phyloP scores from a whole-genome alignment of 768 basidiomycete species.

The Candolleomyces efflorescens region DNA sequence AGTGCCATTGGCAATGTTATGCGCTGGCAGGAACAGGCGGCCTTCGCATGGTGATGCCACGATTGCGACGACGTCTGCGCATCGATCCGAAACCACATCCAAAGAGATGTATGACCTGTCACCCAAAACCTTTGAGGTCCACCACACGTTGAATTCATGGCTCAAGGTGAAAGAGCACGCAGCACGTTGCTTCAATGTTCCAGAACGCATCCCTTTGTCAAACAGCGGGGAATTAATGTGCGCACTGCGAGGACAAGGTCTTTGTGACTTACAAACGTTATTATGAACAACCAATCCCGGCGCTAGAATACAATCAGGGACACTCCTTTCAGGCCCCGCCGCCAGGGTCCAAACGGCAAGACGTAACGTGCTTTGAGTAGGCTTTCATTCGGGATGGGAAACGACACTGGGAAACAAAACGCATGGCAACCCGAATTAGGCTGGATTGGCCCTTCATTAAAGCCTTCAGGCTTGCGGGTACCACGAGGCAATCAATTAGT shows the following conservation, averaged over 20 bases:
- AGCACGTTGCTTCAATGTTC: background rate
- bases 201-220: no score
- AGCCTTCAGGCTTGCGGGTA: slow-evolving; percentile 7
- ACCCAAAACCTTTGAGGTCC: background rate
- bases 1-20: background rate
- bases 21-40: background rate
- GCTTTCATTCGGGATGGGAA: background rate
- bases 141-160: background rate
- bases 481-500: slow-evolving; percentile 13
- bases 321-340: background rate
- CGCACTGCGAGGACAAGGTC: no score
- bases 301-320: no score
- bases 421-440: background rate
- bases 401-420: background rate
- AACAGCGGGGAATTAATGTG: no score
- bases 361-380: background rate
- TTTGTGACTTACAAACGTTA: no score
- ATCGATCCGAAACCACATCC: background rate
- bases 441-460: slow-evolving; percentile 10
- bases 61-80: background rate
- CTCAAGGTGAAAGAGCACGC: background rate
- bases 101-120: background rate
- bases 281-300: no score
- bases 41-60: slow-evolving; percentile 6
- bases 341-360: background rate